Conservation (phyloP, 495 filamentous ascomycete genomes). For the Chaetomium cochliodes region DNA sequence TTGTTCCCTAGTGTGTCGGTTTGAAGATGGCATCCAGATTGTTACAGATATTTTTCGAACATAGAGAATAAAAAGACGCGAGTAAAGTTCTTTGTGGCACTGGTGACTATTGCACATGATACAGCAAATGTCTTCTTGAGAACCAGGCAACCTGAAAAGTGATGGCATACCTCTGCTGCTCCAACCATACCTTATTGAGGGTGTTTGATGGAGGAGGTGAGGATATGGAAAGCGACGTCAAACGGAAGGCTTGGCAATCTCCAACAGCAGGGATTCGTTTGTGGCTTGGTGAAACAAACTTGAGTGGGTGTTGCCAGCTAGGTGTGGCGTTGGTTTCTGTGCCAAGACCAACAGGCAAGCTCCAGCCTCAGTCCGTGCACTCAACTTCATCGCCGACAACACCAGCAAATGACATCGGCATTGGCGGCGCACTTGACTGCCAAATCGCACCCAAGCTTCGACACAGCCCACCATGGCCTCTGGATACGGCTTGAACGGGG, state of each 20-base stretch:
- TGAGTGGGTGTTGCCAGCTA: neutral
- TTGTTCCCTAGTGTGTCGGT: neutral
- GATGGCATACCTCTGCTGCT: neutral
- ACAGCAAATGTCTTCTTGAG: too few species aligned
- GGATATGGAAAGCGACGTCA: neutral
- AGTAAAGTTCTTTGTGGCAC: neutral
- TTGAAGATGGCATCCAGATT: neutral
- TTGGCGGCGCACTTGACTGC: conserved; percentile 19
- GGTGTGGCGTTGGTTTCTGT: neutral
- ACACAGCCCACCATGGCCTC: conserved; percentile 65
- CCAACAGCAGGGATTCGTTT: neutral
- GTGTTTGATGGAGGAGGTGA: too few species aligned
- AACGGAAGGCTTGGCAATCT: neutral
- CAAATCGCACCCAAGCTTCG: conserved; percentile 25
- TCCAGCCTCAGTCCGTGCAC: conserved; percentile 21
- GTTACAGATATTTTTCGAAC: neutral
- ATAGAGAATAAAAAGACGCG: neutral
- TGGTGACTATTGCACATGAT: neutral
- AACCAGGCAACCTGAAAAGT: neutral
- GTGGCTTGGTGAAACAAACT: neutral
- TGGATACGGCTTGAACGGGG: conserved; percentile 76
- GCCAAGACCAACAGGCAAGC: neutral
- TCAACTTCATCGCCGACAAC: conserved; percentile 23
- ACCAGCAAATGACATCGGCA: conserved; percentile 12
- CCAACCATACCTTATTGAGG: neutral